Conservation (phyloP, 805 yeast genomes). For the Teunomyces stri region DNA sequence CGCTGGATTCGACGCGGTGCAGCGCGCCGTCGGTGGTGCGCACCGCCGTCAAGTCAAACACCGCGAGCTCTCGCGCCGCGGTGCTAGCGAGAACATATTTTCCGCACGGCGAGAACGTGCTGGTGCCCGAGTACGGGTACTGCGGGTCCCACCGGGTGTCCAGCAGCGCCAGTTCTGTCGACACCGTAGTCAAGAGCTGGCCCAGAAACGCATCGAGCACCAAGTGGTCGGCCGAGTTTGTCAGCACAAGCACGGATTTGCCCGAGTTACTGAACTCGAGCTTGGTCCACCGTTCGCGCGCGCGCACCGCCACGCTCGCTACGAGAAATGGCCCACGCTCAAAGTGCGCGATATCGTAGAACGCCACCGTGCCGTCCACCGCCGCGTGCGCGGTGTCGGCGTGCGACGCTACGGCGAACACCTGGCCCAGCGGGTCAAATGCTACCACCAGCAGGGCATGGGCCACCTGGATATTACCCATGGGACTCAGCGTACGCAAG, state of each 20-base stretch:
- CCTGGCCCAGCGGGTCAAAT: conserved; percentile 80
- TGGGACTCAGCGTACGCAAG: conserved; percentile 60
- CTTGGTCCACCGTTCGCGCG: conserved; percentile 50
- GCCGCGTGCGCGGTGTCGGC: neutral
- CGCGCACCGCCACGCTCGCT: conserved; percentile 15
- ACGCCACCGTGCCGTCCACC: conserved; percentile 25
- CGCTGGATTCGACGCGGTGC: conserved; percentile 13
- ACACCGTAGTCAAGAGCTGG: conserved; percentile 31
- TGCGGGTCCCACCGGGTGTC: conserved; percentile 12
- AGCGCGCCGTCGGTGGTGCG: conserved; percentile 20
- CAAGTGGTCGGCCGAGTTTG: conserved; percentile 53
- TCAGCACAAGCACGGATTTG: conserved; percentile 56
- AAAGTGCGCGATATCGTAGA: conserved; percentile 61
- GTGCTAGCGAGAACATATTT: conserved; percentile 34
- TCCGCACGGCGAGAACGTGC: conserved; percentile 43
- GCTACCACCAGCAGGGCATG: conserved; percentile 55
- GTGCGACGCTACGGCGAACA: conserved; percentile 60
- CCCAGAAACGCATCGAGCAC: conserved; percentile 74
- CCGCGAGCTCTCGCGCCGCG: conserved; percentile 20
- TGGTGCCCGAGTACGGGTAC: conserved; percentile 32
- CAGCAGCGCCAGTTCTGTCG: conserved; percentile 9
- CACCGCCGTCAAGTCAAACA: conserved; percentile 29
- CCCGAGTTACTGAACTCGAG: conserved; percentile 81
- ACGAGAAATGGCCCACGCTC: conserved; percentile 55
- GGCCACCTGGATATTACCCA: conserved; percentile 54